A percentile compares a stretch with the other conserved stretches of the same genome.
These are phyloP conservation scores for Xylariales sp. DNA, from an alignment of 2,329 filamentous ascomycete species.

Conservation along the genomic window DNA sequence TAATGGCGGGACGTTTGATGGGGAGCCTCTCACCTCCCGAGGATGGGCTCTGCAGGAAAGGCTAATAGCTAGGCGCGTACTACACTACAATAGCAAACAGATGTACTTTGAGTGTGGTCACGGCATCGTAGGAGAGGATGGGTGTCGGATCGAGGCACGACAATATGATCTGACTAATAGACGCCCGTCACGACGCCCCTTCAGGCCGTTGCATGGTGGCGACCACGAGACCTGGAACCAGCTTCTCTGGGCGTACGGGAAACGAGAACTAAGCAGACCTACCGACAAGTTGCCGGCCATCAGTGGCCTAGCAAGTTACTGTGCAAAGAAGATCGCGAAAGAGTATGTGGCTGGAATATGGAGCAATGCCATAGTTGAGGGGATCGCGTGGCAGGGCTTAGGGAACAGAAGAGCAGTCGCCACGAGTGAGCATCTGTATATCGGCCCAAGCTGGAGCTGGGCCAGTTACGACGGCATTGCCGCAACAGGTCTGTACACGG, in stretches of 20 bases:
- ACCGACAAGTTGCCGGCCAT: conserved; percentile 15
- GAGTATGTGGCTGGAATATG: conserved; percentile 16
- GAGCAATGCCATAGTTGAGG: conserved; percentile 11
- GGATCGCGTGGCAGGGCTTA: conserved; percentile 13
- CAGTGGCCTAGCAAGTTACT: conserved; percentile 13
- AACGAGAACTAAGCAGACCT: conserved; percentile 9
- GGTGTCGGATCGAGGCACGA: neutral
- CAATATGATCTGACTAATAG: conserved; percentile 1
- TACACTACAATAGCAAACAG: conserved; percentile 6
- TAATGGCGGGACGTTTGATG: neutral
- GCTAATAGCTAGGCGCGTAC: conserved; percentile 5
- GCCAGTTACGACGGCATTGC: conserved; percentile 13
- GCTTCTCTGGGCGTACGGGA: neutral
- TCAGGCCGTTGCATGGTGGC: neutral
- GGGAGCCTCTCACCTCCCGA: conserved; percentile 1
- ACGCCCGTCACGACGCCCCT: no score
- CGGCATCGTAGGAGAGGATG: conserved; percentile 8
- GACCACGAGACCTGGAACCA: neutral
- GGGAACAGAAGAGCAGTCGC: conserved; percentile 1
- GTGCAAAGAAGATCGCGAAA: conserved; percentile 6
- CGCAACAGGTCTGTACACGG: neutral
- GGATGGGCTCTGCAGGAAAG: conserved; percentile 9
- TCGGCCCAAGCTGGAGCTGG: conserved; percentile 18
- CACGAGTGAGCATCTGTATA: conserved; percentile 7
- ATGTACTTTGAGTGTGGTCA: conserved; percentile 8